Conservation (phyloP, 2,329 filamentous ascomycete genomes). For the Myriosclerotinia duriaeana region DNA sequence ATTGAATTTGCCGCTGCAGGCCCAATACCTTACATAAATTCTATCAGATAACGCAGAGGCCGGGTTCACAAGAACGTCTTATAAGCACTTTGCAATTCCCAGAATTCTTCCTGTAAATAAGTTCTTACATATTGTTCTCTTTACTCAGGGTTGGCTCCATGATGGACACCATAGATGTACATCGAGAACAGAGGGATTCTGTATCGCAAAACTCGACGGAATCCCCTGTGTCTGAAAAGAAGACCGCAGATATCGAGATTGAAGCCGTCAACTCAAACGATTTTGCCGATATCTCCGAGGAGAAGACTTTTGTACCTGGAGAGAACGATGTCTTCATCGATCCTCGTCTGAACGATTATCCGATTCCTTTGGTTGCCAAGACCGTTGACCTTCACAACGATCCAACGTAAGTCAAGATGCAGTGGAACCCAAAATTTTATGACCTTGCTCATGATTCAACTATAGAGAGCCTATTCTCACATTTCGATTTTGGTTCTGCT, state of each 20-base stretch:
- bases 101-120: not conserved
- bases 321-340: conserved; percentile 41
- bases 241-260: conserved; percentile 4
- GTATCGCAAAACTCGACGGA: not conserved
- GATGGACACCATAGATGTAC: conserved; percentile 13
- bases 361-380: conserved; percentile 41
- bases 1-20: not conserved
- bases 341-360: conserved; percentile 39
- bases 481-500: conserved; percentile 40
- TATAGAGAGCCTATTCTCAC: conserved; percentile 41
- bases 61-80: not conserved
- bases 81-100: not conserved
- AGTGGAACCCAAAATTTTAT: not conserved
- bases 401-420: conserved; percentile 31
- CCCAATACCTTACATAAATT: not conserved
- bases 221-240: conserved; percentile 1
- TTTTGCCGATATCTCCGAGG: conserved; percentile 11
- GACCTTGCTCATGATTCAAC: not conserved
- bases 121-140: not conserved
- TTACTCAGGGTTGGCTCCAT: not conserved
- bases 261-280: conserved; percentile 11
- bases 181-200: not conserved
- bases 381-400: conserved; percentile 41
- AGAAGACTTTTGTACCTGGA: conserved; percentile 33
- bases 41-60: not conserved